These are phyloP conservation scores for Saksenaea vasiformis DNA, from an alignment of 371 early-diverging fungal genomes.

Conservation along the genomic window DNA sequence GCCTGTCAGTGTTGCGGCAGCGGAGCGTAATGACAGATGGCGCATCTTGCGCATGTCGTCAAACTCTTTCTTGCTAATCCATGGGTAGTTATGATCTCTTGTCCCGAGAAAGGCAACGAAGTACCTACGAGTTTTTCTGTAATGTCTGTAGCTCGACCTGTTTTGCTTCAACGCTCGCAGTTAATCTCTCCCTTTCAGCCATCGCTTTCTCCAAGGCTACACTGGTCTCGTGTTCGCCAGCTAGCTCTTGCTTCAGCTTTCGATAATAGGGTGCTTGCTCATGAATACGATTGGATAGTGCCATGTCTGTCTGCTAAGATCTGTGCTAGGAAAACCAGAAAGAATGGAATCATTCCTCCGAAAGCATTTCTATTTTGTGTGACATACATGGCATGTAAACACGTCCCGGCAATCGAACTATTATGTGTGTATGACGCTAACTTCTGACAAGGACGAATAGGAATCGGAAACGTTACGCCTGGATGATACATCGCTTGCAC, in stretches of 20 bases:
- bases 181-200: constrained; percentile 15
- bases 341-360: not conserved
- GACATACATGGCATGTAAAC: not conserved
- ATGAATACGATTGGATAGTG: constrained; percentile 13
- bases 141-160: constrained; percentile 12
- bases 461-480: no score
- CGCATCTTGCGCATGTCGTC: constrained; percentile 37
- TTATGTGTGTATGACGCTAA: not conserved
- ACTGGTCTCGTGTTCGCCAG: constrained; percentile 10
- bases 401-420: not conserved
- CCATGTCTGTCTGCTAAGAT: not conserved
- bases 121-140: constrained; percentile 17
- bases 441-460: no score
- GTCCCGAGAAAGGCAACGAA: not conserved
- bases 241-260: constrained; percentile 11
- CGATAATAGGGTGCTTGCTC: constrained; percentile 13
- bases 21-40: constrained; percentile 38
- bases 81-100: not conserved
- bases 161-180: constrained; percentile 10
- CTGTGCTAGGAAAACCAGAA: not conserved
- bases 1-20: constrained; percentile 43
- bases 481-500: no score
- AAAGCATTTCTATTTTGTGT: not conserved
- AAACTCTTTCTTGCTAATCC: constrained; percentile 39
- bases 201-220: constrained; percentile 13